These are phyloP conservation scores for Pleurotus djamor DNA, from an alignment of 768 basidiomycete genomes.

Conservation along the genomic window DNA sequence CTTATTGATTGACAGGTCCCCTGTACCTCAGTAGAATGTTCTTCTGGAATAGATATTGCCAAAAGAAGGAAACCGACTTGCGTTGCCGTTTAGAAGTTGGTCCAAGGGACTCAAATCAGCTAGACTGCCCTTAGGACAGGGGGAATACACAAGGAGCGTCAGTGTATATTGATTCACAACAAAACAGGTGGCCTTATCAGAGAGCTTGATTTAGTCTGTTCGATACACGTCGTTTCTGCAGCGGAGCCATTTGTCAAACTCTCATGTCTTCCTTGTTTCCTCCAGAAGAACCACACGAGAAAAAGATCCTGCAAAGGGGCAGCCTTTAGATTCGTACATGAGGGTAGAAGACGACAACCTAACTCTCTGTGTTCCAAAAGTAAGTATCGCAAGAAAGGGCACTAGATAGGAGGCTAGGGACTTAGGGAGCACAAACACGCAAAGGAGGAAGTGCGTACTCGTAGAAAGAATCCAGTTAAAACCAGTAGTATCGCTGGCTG, in stretches of 20 bases:
- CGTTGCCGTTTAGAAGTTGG: too few relatives aligned
- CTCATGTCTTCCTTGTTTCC: neutral
- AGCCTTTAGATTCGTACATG: neutral
- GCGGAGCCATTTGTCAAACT: neutral
- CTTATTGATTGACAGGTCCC: too few relatives aligned
- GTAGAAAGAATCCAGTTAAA: neutral
- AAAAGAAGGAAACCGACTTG: too few relatives aligned
- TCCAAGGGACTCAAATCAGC: too few relatives aligned
- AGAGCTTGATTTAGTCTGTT: too few relatives aligned
- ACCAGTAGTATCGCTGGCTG: neutral
- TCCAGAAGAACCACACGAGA: neutral
- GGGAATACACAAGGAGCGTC: too few relatives aligned
- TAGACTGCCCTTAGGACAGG: too few relatives aligned
- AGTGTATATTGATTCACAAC: too few relatives aligned
- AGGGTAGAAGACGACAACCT: neutral
- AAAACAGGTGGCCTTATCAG: too few relatives aligned
- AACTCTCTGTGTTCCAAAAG: constrained; percentile 22
- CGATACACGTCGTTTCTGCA: too few relatives aligned
- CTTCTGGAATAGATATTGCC: too few relatives aligned
- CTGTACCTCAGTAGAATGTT: too few relatives aligned
- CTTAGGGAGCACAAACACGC: neutral
- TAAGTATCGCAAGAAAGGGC: constrained; percentile 18
- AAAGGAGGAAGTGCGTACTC: neutral
- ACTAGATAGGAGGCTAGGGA: constrained; percentile 11
- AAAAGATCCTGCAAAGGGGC: neutral